These are phyloP conservation scores for Ascochyta koolunga DNA, from an alignment of 2,329 filamentous ascomycete genomes.

Conservation along the genomic window DNA sequence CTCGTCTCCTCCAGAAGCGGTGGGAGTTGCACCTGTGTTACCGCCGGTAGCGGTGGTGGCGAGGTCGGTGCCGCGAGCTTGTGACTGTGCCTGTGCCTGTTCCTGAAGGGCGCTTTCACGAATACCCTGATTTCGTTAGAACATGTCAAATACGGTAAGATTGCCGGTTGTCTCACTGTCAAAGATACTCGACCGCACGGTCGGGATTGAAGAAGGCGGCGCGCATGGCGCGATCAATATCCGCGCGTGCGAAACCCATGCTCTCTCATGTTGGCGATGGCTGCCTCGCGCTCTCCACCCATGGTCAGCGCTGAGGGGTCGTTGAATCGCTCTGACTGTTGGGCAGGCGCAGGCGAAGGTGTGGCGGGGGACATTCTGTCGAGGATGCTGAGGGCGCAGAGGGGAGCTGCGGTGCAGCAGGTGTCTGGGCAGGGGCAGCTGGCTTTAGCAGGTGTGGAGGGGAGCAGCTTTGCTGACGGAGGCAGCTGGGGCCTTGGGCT, in stretches of 20 bases:
- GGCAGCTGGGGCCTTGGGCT: too few relatives aligned
- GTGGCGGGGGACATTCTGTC: constrained; percentile 57
- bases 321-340: constrained; percentile 61
- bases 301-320: constrained; percentile 82
- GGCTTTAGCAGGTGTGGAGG: too few relatives aligned
- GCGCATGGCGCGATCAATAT: constrained; percentile 93
- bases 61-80: constrained; percentile 50
- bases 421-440: constrained; percentile 52
- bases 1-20: constrained; percentile 61
- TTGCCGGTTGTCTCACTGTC: constrained; percentile 64
- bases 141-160: constrained; percentile 5
- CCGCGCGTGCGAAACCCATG: constrained; percentile 90
- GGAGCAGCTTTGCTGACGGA: too few relatives aligned
- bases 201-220: constrained; percentile 97
- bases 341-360: constrained; percentile 55
- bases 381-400: constrained; percentile 65
- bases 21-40: constrained; percentile 49
- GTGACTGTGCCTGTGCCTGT: constrained; percentile 54
- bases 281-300: constrained; percentile 79
- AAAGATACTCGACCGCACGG: constrained; percentile 96
- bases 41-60: constrained; percentile 53
- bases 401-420: constrained; percentile 54
- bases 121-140: constrained; percentile 71
- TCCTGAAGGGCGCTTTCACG: constrained; percentile 81
- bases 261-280: constrained; percentile 92